Conservation (phyloP, 768 basidiomycete species). For the Zangia roseola region DNA sequence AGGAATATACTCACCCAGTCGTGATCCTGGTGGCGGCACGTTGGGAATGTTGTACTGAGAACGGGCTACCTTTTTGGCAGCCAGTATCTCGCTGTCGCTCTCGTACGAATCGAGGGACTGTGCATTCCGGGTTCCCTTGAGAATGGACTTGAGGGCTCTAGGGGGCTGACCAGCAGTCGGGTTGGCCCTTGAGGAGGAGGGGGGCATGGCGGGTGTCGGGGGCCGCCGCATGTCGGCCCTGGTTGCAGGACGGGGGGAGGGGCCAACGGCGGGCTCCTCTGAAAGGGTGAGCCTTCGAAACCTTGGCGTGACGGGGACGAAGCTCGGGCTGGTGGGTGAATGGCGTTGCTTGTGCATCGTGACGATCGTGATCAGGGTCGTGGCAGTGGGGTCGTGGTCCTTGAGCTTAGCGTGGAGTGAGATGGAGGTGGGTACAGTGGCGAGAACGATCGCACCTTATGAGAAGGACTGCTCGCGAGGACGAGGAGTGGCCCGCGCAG, state of each 20-base stretch:
- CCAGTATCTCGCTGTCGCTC: constrained; percentile 27
- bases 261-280: constrained; percentile 6
- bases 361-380: constrained; percentile 26
- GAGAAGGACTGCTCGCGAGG: constrained; percentile 4
- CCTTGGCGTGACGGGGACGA: constrained; percentile 24
- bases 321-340: constrained; percentile 11
- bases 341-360: constrained; percentile 22
- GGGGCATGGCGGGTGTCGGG: constrained; percentile 15
- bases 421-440: not conserved
- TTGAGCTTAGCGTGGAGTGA: not conserved
- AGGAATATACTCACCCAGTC: constrained; percentile 22
- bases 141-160: constrained; percentile 28
- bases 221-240: constrained; percentile 18
- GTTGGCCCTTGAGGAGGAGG: constrained; percentile 19
- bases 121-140: constrained; percentile 25
- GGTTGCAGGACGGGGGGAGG: constrained; percentile 17
- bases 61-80: constrained; percentile 22
- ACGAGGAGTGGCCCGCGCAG: constrained; percentile 21
- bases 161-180: constrained; percentile 22
- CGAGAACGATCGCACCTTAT: constrained; percentile 12
- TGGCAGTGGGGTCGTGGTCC: constrained; percentile 12
- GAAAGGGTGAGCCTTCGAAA: constrained; percentile 18
- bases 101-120: constrained; percentile 24
- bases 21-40: constrained; percentile 23
- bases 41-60: constrained; percentile 23